A percentile compares a stretch with the other conserved stretches of the same genome.
Evolutionary conservation across 2,329 filamentous ascomycete species (phyloP).

Genomic region (Pyricularia grisea): DNA sequence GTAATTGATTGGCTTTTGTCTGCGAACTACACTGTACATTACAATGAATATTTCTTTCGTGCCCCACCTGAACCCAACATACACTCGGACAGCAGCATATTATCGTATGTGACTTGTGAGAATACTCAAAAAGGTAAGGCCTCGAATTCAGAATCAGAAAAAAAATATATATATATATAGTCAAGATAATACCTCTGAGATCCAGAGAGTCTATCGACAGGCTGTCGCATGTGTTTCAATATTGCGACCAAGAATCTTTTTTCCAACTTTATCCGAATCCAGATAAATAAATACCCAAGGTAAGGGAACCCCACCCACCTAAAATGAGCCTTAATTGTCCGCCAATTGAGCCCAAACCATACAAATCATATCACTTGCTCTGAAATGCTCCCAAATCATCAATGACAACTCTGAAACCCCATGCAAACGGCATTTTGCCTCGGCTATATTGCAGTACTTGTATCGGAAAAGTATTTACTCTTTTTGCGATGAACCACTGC

Average conservation of each 20-base stretch:
- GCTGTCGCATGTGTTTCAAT: not conserved
- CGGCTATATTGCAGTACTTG: not conserved
- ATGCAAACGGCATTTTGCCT: not conserved
- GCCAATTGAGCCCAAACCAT: not conserved
- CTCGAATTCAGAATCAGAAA: not conserved
- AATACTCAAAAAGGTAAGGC: not conserved
- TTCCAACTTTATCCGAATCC: not conserved
- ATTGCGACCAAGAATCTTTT: not conserved
- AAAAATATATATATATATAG: too few species aligned
- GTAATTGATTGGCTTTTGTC: not conserved
- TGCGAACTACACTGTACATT: not conserved
- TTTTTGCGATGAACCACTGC: not conserved
- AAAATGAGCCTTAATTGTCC: not conserved
- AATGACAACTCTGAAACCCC: not conserved
- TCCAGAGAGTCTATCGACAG: not conserved
- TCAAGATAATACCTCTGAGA: not conserved
- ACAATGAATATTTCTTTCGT: not conserved
- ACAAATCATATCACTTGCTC: too few species aligned
- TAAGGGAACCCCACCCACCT: not conserved
- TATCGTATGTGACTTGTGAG: not conserved
- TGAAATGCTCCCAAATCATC: too few species aligned
- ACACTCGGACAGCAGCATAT: not conserved
- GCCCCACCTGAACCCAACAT: not conserved
- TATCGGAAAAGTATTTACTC: not conserved
- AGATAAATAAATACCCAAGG: not conserved